A percentile compares a stretch with the other conserved stretches of the same genome.
These are phyloP conservation scores for Homolaphlyctis polyrhiza DNA, from an alignment of 371 early-diverging fungal genomes.

Conservation along the genomic window DNA sequence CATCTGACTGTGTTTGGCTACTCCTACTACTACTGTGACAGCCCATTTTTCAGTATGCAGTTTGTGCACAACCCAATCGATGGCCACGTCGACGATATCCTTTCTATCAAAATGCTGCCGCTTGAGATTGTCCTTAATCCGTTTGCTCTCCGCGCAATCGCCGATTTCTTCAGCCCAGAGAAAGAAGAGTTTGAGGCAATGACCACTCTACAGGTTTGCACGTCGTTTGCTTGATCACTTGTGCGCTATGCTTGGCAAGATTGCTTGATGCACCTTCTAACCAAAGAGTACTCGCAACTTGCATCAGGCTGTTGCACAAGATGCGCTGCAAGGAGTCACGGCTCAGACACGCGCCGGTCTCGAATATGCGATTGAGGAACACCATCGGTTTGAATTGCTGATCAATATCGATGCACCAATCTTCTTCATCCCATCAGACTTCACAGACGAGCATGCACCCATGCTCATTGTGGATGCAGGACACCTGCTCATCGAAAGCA, in stretches of 20 bases:
- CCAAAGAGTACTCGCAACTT: no score
- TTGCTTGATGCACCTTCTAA: neutral
- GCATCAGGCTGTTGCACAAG: slow-evolving; percentile 69
- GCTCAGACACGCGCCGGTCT: slow-evolving; percentile 81
- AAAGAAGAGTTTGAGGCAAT: slow-evolving; percentile 71
- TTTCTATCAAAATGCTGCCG: slow-evolving; percentile 79
- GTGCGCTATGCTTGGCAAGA: no score
- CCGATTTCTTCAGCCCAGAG: slow-evolving; percentile 83
- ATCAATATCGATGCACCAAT: slow-evolving; percentile 97
- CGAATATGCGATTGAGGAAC: slow-evolving; percentile 81
- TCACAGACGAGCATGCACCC: slow-evolving; percentile 50
- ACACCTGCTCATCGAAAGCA: slow-evolving; percentile 80
- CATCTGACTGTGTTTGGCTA: neutral
- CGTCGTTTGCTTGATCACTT: no score
- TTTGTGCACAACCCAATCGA: slow-evolving; percentile 88
- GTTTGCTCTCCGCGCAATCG: slow-evolving; percentile 62
- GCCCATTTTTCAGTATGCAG: slow-evolving; percentile 69
- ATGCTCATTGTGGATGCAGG: slow-evolving; percentile 88
- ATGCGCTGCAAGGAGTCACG: slow-evolving; percentile 82
- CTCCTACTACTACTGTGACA: no score
- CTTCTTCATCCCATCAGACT: slow-evolving; percentile 87
- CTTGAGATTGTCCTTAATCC: slow-evolving; percentile 90
- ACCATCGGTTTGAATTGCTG: slow-evolving; percentile 81
- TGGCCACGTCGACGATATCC: slow-evolving; percentile 79
- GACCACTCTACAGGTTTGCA: slow-evolving; percentile 20